A percentile compares a stretch with the other conserved stretches of the same genome.
Evolutionary conservation across 148 eudicot genomes (phyloP).

Genomic region (Vaccinium myrtillus): DNA sequence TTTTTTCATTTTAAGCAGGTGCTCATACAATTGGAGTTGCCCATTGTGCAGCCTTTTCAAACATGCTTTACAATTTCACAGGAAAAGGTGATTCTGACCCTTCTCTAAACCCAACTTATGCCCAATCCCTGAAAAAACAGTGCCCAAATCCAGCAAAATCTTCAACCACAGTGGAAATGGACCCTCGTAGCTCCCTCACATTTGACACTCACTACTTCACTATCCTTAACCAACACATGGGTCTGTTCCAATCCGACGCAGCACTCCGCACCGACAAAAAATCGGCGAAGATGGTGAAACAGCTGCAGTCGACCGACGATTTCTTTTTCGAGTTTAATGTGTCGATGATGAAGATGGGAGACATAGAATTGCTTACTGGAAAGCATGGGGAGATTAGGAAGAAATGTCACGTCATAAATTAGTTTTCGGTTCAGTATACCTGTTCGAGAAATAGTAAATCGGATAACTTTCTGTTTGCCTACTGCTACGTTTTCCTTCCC

Average conservation of each 20-base stretch:
- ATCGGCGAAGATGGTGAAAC: constrained; percentile 12
- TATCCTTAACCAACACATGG: constrained; percentile 24
- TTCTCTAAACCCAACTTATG: constrained; percentile 24
- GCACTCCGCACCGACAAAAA: constrained; percentile 21
- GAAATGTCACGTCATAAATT: not conserved
- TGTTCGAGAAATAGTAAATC: too few relatives aligned
- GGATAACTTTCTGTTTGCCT: too few relatives aligned
- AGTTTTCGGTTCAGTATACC: not conserved
- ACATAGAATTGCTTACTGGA: not conserved
- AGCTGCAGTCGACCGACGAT: not conserved
- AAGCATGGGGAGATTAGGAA: not conserved
- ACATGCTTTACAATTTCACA: constrained; percentile 29
- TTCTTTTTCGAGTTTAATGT: constrained; percentile 13
- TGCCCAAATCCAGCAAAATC: constrained; percentile 22
- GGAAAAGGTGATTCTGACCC: constrained; percentile 33
- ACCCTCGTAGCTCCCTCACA: constrained; percentile 29
- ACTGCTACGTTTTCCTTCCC: too few relatives aligned
- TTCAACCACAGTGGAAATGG: constrained; percentile 25
- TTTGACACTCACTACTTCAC: constrained; percentile 33
- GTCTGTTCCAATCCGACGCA: constrained; percentile 36
- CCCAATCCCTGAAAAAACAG: constrained; percentile 13
- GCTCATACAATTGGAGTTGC: constrained; percentile 30
- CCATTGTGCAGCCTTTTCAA: constrained; percentile 13
- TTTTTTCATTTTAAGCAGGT: constrained; percentile 1
- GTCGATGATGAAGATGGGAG: constrained; percentile 35